phyloP scores from a whole-genome alignment of 2,329 filamentous ascomycete species.

The Ascochyta rabiei region DNA sequence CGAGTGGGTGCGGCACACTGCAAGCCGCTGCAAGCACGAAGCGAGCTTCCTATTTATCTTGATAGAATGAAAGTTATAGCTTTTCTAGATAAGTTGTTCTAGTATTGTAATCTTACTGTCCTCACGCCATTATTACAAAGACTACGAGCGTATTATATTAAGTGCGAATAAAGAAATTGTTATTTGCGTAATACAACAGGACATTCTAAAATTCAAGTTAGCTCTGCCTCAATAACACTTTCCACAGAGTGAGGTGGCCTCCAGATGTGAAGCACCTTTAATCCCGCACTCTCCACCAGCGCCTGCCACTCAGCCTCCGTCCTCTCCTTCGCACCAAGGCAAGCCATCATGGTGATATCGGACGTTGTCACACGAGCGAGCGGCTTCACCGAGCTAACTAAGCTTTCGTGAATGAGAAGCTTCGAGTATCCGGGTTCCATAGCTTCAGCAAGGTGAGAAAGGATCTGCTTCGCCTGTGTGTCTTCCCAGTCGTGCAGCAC shows the following conservation, averaged over 20 bases:
- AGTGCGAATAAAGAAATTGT: conserved; percentile 1
- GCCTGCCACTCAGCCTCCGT: conserved; percentile 45
- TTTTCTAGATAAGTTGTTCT: too few relatives aligned
- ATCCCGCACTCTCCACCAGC: conserved; percentile 25
- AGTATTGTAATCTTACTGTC: too few relatives aligned
- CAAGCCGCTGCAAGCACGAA: too few relatives aligned
- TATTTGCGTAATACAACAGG: neutral
- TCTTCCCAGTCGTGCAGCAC: conserved; percentile 53
- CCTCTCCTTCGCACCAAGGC: conserved; percentile 46
- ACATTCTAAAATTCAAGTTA: conserved; percentile 5
- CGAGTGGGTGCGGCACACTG: too few relatives aligned
- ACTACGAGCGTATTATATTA: neutral
- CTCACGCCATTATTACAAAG: too few relatives aligned
- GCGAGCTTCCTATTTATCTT: too few relatives aligned
- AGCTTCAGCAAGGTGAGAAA: conserved; percentile 46
- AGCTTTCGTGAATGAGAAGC: conserved; percentile 53
- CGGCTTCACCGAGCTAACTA: conserved; percentile 43
- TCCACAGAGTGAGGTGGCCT: conserved; percentile 16
- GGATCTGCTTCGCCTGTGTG: conserved; percentile 42
- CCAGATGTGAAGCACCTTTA: conserved; percentile 15
- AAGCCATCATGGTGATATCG: conserved; percentile 51
- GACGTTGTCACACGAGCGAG: conserved; percentile 33
- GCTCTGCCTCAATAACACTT: conserved; percentile 17
- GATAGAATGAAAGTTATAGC: too few relatives aligned
- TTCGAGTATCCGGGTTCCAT: conserved; percentile 44